Base-by-base conservation (phyloP, 192 early-diverging fungal species). In the Allomyces javanicus region DNA sequence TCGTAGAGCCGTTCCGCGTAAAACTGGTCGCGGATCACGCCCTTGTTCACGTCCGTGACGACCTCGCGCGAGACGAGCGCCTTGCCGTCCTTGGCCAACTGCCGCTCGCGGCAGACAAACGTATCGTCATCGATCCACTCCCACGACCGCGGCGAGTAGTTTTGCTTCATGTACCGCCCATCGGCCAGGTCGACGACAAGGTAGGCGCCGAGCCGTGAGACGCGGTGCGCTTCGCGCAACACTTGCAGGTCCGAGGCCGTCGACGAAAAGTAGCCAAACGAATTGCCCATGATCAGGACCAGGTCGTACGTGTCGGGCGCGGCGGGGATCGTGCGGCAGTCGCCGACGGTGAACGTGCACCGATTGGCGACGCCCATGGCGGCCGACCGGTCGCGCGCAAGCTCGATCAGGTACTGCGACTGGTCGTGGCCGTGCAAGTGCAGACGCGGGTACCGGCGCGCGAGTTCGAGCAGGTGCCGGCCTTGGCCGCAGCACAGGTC, bases 401-500 rank as follows among this genome's bases (percentile, higher is more conserved):
- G 69, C 1, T 68, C 69, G 24, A 86, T 77, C 55, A 86, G 70
- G 66, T 77, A 84, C n/a, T 77, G 69, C 10, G 79, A 81, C 66
- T 84, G 81, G 71, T 85, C 83, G 67, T 86, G 83, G 21, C 84
- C 84, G 62, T 79, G 66, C 14, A 81, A 22, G 9, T 62, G 58
- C 4, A 86, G 72, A 24, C 79, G 69, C 1, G 84, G 82, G 67
- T 85, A 86, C 26, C 78, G 67, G 24, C 73, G 62, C 17, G 79
- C 73, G 12, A 86, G 66, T 21, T 78, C 69, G 22, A 86, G 72
- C 6, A 74, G 45, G 71, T 84, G 84, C 0, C 84, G 79, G 14
- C 84, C 84, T 71, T 86, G 84, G 25, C 84, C 84, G 68, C 84
- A 86, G 72, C 84, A 86, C n/a, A 86, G 71, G 67, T 86, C 84